These are phyloP conservation scores for Neonectria punicea DNA, from an alignment of 2,329 filamentous ascomycete genomes.

Conservation along the genomic window DNA sequence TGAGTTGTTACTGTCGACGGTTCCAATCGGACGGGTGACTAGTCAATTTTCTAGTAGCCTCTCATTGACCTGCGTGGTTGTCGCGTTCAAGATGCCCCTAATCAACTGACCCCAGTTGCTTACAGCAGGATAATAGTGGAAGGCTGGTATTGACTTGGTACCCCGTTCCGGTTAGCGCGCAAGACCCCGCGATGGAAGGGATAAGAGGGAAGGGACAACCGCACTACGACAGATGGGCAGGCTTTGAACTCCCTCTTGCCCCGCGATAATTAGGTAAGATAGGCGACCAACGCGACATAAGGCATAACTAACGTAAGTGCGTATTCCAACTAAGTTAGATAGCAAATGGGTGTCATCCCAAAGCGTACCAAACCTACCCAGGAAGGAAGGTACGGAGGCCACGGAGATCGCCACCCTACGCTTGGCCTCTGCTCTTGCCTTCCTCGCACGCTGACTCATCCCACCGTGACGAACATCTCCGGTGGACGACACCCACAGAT, in stretches of 20 bases:
- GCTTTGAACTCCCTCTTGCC: too few relatives aligned
- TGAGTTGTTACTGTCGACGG: neutral
- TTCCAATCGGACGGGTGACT: conserved; percentile 3
- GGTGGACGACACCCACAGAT: conserved; percentile 9
- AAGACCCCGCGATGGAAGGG: conserved; percentile 7
- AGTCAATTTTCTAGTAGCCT: conserved; percentile 2
- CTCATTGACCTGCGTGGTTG: neutral
- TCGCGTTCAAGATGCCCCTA: conserved; percentile 16
- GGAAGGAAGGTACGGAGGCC: conserved; percentile 17
- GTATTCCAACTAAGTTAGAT: neutral
- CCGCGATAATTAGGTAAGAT: too few relatives aligned
- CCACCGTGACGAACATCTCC: conserved; percentile 20
- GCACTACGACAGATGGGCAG: too few relatives aligned
- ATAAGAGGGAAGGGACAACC: conserved; percentile 1
- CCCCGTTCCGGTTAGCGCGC: conserved; percentile 15
- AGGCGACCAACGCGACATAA: too few relatives aligned
- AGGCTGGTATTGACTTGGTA: conserved; percentile 25
- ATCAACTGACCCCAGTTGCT: conserved; percentile 8
- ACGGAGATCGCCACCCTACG: conserved; percentile 15
- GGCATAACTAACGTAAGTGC: neutral
- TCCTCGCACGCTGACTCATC: conserved; percentile 21
- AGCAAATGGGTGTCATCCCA: neutral
- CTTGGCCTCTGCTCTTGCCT: neutral
- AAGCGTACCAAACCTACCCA: conserved; percentile 6
- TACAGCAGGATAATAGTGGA: conserved; percentile 17